Evolutionary conservation across 805 yeast species (phyloP).

Genomic region (Candida adriatica): DNA sequence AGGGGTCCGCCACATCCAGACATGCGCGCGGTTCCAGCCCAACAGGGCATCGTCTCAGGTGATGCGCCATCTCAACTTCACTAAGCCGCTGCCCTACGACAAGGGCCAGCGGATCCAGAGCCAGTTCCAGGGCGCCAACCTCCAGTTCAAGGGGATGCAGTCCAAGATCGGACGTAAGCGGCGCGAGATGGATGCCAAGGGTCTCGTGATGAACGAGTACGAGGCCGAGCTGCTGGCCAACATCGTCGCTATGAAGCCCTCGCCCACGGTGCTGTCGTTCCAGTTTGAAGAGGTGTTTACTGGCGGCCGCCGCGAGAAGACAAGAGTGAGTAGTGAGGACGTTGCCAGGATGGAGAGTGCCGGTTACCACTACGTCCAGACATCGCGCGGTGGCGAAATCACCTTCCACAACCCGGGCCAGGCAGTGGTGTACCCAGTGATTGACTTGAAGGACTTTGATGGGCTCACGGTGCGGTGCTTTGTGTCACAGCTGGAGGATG

Average conservation of each 20-base stretch:
- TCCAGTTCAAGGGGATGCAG: conserved; percentile 50
- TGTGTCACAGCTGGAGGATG: conserved; percentile 54
- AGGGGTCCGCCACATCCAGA: no score
- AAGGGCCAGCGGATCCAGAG: conserved; percentile 53
- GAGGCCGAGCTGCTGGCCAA: conserved; percentile 40
- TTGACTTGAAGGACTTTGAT: conserved; percentile 59
- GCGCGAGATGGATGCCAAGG: conserved; percentile 32
- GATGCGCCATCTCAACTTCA: conserved; percentile 39
- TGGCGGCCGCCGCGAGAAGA: conserved; percentile 79
- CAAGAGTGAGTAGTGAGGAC: conserved; percentile 31
- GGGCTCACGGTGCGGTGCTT: conserved; percentile 56
- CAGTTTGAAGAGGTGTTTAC: conserved; percentile 86
- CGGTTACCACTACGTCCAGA: conserved; percentile 64
- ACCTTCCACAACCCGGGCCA: conserved; percentile 98
- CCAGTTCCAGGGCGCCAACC: conserved; percentile 45
- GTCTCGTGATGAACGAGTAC: conserved; percentile 35
- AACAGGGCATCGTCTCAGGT: conserved; percentile 26
- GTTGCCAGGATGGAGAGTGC: conserved; percentile 23
- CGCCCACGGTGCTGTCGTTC: conserved; percentile 70
- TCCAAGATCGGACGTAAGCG: conserved; percentile 38
- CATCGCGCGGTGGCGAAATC: conserved; percentile 90
- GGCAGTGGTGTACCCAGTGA: conserved; percentile 72
- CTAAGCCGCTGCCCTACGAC: conserved; percentile 31
- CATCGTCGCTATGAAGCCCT: conserved; percentile 43
- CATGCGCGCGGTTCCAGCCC: conserved; percentile 26